phyloP scores from a whole-genome alignment of 768 basidiomycete genomes.

The Tephrocybe sp. region DNA sequence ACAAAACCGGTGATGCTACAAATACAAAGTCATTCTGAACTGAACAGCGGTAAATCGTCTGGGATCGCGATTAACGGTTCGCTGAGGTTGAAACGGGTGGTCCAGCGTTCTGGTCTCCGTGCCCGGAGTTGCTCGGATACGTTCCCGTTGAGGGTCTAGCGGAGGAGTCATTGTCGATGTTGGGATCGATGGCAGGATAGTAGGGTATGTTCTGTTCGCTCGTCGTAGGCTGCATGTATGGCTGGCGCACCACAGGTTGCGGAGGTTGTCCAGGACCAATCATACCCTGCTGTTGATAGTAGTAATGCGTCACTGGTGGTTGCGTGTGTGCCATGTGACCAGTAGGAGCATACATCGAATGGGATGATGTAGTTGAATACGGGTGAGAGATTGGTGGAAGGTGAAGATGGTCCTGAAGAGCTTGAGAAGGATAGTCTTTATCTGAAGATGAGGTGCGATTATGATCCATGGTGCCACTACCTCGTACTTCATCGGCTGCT shows the following conservation, averaged over 20 bases:
- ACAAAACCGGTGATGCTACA: constrained; percentile 10
- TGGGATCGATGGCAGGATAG: constrained; percentile 40
- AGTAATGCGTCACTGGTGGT: constrained; percentile 16
- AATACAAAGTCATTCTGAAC: constrained; percentile 10
- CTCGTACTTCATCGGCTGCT: constrained; percentile 4
- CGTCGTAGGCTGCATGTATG: constrained; percentile 16
- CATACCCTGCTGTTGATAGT: constrained; percentile 18
- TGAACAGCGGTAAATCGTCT: neutral
- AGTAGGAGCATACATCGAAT: constrained; percentile 12
- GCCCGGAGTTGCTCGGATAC: constrained; percentile 1
- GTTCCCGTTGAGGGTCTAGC: constrained; percentile 1
- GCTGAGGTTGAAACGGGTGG: constrained; percentile 4
- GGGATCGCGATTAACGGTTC: constrained; percentile 3
- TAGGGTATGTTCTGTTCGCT: constrained; percentile 22
- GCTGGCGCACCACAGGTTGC: constrained; percentile 17
- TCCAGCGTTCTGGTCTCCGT: neutral
- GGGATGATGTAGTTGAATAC: constrained; percentile 19
- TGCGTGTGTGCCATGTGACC: constrained; percentile 14
- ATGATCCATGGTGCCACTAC: constrained; percentile 1
- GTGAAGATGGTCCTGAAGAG: constrained; percentile 21
- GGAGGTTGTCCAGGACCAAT: constrained; percentile 22
- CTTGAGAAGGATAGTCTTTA: constrained; percentile 15
- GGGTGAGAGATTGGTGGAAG: constrained; percentile 21
- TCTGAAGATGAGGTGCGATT: constrained; percentile 9
- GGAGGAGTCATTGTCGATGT: constrained; percentile 20